Evolutionary conservation across 352 stramenopile genomes (phyloP), one percentile per base, ranked within the genome.

Genomic region (Blastocystis sp.): DNA sequence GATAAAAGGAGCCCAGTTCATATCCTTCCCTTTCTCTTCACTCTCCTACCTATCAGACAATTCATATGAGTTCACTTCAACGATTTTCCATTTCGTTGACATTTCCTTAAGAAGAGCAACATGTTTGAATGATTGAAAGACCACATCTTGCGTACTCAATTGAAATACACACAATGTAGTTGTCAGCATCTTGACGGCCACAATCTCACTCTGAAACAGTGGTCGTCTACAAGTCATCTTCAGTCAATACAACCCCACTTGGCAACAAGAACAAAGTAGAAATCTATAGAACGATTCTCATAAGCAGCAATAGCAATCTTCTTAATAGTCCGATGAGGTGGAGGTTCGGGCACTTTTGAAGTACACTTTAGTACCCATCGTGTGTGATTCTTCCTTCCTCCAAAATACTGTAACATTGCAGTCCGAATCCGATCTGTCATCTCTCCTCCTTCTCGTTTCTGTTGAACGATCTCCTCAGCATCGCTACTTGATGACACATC

Each of bases 1-100:
- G 27, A 87, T 87, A 32, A 87, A 87, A n/a, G 77, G 77, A n/a
- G 77, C 77, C 77, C 77, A 87, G 37, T 37, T 51, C 42, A 63
- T 49, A n/a, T 24, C 29, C 19, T 74, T 78, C 27, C 54, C 52
- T 42, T 78, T 78, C 56, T 87, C 77, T 27, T 78, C 77, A 54
- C 65, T 78, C 59, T 87, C 77, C 77, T 87, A 87, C 43, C 11
- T 19, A 12, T 74, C 42, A 49, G 21, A 9, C 52, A 4, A 27
- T 37, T 21, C 19, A 29, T 27, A 3, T 57, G 27, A 16, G 5
- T 27, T 49, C 51, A 87, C 77, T 43, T 87, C 54, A 24, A 87
- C 46, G 11, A 87, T 73, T 42, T 51, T 49, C 77, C 77, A 87
- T 16, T 74, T 58, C 0, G 42, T 74, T 5, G 59, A 78, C 39